Evolutionary conservation across 2,329 filamentous ascomycete species (phyloP), one percentile per base, ranked within the genome.

Genomic region (Basipetospora chlamydospora): DNA sequence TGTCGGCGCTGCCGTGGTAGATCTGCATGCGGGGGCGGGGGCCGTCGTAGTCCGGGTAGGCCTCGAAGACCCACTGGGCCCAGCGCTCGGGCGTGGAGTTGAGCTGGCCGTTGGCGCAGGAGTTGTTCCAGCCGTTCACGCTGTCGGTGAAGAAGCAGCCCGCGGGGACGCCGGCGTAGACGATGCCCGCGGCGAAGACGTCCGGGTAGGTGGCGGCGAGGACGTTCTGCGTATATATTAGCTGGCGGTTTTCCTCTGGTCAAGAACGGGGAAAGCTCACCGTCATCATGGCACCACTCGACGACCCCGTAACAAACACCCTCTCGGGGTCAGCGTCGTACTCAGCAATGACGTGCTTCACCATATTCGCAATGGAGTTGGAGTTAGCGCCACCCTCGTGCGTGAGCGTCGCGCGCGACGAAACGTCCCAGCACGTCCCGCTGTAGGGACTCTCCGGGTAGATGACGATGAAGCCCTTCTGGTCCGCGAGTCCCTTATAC

Each of bases 351-450:
- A 67, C 58, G 44, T 70, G 74, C 26, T 52, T 57, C 32, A 75
- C 69, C 70, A 77, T 76, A 46, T 68, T 72, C 17, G 64, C 66
- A 39, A 77, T 70, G 0, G 61, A 59, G 28, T 66, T 63, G 33
- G 61, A 67, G 49, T 77, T 67, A 3, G 68, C 67, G 16, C 71
- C 70, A 6, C 67, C 70, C 38, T 68, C 59, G 44, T 72, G 71
- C 3, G 61, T 66, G 2, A 77, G 58, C 0, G 69, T 60, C 21
- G 48, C 47, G 20, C 53, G 55, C 15, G 62, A 67, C 11, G 63
- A 63, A 3, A 75, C 70, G 41, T 77, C 72, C 68, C 70, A 77
- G 56, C 71, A 77, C 17, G 52, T 54, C 10, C 56, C 67, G n/a
- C 50, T 50, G 44, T 67, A 63, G 0, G 67, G 66, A 3, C 23